Conservation (phyloP, 2,329 filamentous ascomycete genomes). For the Paraphoma chrysanthemicola region DNA sequence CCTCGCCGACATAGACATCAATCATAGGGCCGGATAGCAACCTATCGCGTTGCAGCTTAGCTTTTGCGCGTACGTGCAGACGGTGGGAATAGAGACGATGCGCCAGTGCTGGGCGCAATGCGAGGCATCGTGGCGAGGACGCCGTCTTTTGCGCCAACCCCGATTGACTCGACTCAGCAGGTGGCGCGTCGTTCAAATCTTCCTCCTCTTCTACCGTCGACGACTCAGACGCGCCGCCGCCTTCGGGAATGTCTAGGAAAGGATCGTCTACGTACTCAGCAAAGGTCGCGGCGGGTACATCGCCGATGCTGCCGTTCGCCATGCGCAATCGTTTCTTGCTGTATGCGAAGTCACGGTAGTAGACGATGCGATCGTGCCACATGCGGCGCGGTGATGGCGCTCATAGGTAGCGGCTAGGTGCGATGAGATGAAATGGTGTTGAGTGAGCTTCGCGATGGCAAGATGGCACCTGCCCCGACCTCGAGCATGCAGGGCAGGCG, state of each 20-base stretch:
- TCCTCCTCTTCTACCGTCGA: conserved; percentile 15
- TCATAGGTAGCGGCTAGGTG: conserved; percentile 25
- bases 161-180: conserved; percentile 14
- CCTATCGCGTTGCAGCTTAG: conserved; percentile 58
- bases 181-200: conserved; percentile 20
- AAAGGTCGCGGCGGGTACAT: conserved; percentile 57
- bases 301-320: conserved; percentile 55
- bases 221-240: conserved; percentile 20
- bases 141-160: conserved; percentile 14
- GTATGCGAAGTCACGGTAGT: conserved; percentile 54
- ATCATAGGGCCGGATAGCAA: conserved; percentile 61
- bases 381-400: conserved; percentile 38
- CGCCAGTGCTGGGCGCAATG: conserved; percentile 41
- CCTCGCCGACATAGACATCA: conserved; percentile 59
- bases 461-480: not conserved
- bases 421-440: conserved; percentile 2
- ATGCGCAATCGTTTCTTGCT: conserved; percentile 52
- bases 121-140: conserved; percentile 23
- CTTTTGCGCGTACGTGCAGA: conserved; percentile 49
- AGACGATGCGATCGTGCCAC: conserved; percentile 46
- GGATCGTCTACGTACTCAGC: conserved; percentile 58
- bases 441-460: not conserved
- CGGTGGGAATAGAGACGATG: conserved; percentile 47
- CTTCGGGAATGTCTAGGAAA: conserved; percentile 19
- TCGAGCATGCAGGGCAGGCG: not conserved